Conservation (phyloP, 2,329 filamentous ascomycete species). For the Zelopaecilomyces penicillatus region DNA sequence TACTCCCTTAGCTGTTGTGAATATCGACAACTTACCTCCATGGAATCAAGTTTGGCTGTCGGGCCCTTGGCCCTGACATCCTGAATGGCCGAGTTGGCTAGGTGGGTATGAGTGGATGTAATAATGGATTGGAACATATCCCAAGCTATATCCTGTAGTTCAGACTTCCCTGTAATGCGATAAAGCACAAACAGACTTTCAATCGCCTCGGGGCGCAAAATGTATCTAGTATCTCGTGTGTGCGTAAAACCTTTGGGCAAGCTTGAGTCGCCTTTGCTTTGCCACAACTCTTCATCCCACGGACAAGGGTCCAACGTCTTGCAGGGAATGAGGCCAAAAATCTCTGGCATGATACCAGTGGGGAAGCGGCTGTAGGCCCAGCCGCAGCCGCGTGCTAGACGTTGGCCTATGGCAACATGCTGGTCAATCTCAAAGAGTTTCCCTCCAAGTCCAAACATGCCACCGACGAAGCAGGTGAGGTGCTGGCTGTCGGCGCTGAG, state of each 20-base stretch:
- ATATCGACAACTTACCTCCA: slow-evolving; percentile 41
- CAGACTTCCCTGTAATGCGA: slow-evolving; percentile 40
- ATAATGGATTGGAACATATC: slow-evolving; percentile 41
- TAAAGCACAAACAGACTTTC: slow-evolving; percentile 75
- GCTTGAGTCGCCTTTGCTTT: slow-evolving; percentile 12
- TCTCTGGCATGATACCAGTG: slow-evolving; percentile 52
- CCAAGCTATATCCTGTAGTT: slow-evolving; percentile 44
- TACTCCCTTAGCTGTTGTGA: slow-evolving; percentile 3
- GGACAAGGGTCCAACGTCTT: slow-evolving; percentile 24
- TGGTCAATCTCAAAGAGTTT: slow-evolving; percentile 44
- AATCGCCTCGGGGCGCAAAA: slow-evolving; percentile 58
- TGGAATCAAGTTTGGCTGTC: slow-evolving; percentile 43
- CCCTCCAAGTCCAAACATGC: slow-evolving; percentile 59
- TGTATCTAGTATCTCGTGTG: slow-evolving; percentile 39
- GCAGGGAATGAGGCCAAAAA: slow-evolving; percentile 39
- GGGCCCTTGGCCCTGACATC: slow-evolving; percentile 29
- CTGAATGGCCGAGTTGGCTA: slow-evolving; percentile 39
- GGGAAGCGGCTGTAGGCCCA: slow-evolving; percentile 49
- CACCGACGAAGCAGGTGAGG: slow-evolving; percentile 55
- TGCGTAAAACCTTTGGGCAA: slow-evolving; percentile 55
- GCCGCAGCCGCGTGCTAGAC: slow-evolving; percentile 45
- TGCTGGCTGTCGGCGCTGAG: slow-evolving; percentile 23
- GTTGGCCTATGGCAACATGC: slow-evolving; percentile 41
- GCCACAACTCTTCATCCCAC: slow-evolving; percentile 23
- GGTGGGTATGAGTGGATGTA: slow-evolving; percentile 35